Base-by-base conservation (phyloP, 2,329 filamentous ascomycete species). In the Seiridium unicorne region DNA sequence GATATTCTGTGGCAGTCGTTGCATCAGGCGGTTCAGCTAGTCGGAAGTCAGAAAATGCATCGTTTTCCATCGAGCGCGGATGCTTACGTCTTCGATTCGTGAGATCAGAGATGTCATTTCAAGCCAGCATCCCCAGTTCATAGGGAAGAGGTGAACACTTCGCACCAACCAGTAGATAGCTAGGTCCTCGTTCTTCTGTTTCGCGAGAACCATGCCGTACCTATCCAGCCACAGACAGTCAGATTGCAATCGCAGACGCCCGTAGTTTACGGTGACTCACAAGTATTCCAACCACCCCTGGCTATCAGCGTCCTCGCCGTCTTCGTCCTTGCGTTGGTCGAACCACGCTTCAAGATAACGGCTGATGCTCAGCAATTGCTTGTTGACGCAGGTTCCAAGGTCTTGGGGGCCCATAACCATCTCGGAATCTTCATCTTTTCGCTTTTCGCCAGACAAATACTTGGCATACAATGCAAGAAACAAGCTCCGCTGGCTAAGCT, bases 111-210 rank as follows among this genome's bases (percentile, higher is more conserved):
- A 88, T 3, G 91, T 91, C 73, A 99, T 85, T 76, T 99, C 95
- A 61, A 95, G 84, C 95, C 95, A 99, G 63, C 93, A 93, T 6
- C 93, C 92, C 95, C 95, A 99, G 71, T 98, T 97, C 84, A 93
- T 97, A 1, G 93, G 91, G 69, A 93, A 96, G 46, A 92, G 79
- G 72, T 96, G 91, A 8, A 97, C 91, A 70, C 93, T 97, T 64
- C 87, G 85, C 56, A 97, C 81, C n/a, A 99, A 82, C 83, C 91
- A 97, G 64, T 90, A 86, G 74, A 94, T 88, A 1, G 95, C 95
- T 62, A 90, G 84, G 49, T 88, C 84, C 66, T 96, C 93, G 68
- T 95, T 97, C 75, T 96, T 96, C 62, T 93, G 90, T 74, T 93
- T 97, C 42, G 92, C 85, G 18, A 98, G 81, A 11, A 97, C 88